Base-by-base conservation (phyloP, 495 filamentous ascomycete species). In the Xylaria venustula region DNA sequence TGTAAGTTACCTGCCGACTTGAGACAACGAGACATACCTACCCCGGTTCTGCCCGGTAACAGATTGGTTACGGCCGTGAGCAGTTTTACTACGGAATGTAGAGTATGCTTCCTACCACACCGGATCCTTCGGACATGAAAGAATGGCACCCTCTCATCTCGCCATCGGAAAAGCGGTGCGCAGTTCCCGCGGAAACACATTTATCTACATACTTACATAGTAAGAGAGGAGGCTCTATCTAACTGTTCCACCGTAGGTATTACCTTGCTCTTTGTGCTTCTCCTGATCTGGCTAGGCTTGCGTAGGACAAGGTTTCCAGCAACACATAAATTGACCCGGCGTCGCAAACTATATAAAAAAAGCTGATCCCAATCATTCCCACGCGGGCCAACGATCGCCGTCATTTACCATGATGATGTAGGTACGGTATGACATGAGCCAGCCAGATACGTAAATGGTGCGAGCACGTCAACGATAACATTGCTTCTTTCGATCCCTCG, bases 121-220 rank as follows among this genome's bases (percentile, higher is more conserved):
- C 56, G 56, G 34, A 50, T 59, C 36, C 36, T 51, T 50, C 56
- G 46, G 56, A 20, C 46, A 45, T 45, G n/a, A 4, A 34, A 11
- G 30, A 5, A 34, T 34, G 11, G n/a, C n/a, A n/a, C n/a, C 30
- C 30, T 34, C 11, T 45, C n/a, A 32, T 36, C 25, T 32, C 12
- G n/a, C 7, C 30, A n/a, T 34, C 58, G 58, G 58, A 60, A 60
- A 60, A 30, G 17, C 58, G 58, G 58, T 60, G 40, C 49, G 58
- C 17, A 0, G 7, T 26, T 36, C 37, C 58, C 47, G 47, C 22
- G 17, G 15, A 51, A 28, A 53, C 19, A 5, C 30, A 34, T 34
- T 34, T 11, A 5, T 34, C 30, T n/a, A n/a, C n/a, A n/a, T n/a
- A n/a, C n/a, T n/a, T n/a, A n/a, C n/a, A n/a, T n/a, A n/a, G n/a